Percentiles rank a stretch among this genome's conserved stretches.
These are phyloP conservation scores for Trifolium repens DNA, from an alignment of 306 rosid species.

Conservation along the genomic window DNA sequence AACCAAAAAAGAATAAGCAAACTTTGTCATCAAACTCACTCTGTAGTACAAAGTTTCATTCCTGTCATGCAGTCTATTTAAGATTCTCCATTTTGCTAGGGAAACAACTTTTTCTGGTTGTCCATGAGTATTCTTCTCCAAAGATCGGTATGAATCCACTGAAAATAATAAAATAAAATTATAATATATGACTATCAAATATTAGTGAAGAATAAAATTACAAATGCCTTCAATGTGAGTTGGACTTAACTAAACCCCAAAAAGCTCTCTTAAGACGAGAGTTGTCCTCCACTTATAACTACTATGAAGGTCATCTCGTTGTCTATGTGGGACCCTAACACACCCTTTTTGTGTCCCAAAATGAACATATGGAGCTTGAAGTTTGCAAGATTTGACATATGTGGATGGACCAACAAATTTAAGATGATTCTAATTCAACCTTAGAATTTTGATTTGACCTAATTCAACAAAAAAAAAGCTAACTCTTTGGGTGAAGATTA, in stretches of 20 bases:
- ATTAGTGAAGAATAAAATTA: conserved; percentile 18
- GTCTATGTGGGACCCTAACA: not conserved
- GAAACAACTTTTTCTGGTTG: conserved; percentile 72
- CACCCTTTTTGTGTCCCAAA: not conserved
- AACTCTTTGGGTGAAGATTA: not conserved
- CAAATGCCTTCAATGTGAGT: not conserved
- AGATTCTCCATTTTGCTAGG: conserved; percentile 95
- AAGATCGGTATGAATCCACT: conserved; percentile 95
- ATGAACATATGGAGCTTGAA: not conserved
- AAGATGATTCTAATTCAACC: not conserved
- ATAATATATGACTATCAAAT: not conserved
- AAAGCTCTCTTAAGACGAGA: not conserved
- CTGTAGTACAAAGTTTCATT: conserved; percentile 95
- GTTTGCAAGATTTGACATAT: not conserved
- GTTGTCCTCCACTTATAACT: not conserved
- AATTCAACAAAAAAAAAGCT: not conserved
- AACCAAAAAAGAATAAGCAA: not conserved
- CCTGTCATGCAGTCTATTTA: conserved; percentile 96
- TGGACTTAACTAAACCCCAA: conserved; percentile 4
- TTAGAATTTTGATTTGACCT: not conserved
- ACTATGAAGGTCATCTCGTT: not conserved
- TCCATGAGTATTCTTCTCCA: conserved; percentile 88
- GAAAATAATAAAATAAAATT: conserved; percentile 15
- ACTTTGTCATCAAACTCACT: conserved; percentile 56
- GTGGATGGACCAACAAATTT: not conserved